Conservation (phyloP, 345 rosid species). For the Heritiera littoralis region DNA sequence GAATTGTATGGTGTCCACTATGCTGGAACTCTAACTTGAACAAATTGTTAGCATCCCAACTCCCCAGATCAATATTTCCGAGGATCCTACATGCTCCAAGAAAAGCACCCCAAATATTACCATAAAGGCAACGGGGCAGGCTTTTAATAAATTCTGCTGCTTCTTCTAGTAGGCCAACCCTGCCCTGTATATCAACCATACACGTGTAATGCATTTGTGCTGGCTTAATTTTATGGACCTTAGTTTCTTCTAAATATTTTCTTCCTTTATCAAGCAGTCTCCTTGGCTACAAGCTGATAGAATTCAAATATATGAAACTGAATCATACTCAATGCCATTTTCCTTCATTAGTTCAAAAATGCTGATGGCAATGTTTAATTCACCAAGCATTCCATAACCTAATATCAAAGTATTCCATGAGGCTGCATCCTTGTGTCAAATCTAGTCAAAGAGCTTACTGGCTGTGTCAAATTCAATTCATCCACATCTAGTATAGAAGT, state of each 20-base stretch:
- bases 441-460: neutral
- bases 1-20: slow-evolving; percentile 44
- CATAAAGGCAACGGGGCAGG: slow-evolving; percentile 38
- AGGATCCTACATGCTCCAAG: slow-evolving; percentile 53
- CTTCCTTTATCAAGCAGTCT: slow-evolving; percentile 45
- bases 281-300: slow-evolving; percentile 56
- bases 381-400: slow-evolving; percentile 46
- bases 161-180: slow-evolving; percentile 50
- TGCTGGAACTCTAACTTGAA: slow-evolving; percentile 52
- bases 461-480: slow-evolving; percentile 37
- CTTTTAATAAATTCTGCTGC: slow-evolving; percentile 37
- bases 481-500: slow-evolving; percentile 45
- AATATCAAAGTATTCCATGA: neutral
- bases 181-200: slow-evolving; percentile 56
- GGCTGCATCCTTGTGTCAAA: slow-evolving; percentile 30
- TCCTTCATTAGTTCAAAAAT: slow-evolving; percentile 47
- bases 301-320: slow-evolving; percentile 50
- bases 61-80: slow-evolving; percentile 47
- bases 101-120: slow-evolving; percentile 55
- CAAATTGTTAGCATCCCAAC: slow-evolving; percentile 53
- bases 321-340: slow-evolving; percentile 38
- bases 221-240: slow-evolving; percentile 32
- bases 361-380: slow-evolving; percentile 35
- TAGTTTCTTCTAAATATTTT: slow-evolving; percentile 44
- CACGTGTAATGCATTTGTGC: slow-evolving; percentile 53